A percentile compares a stretch with the other conserved stretches of the same genome.
phyloP scores from a whole-genome alignment of 2,329 filamentous ascomycete genomes.

The Huntiella abstrusa region DNA sequence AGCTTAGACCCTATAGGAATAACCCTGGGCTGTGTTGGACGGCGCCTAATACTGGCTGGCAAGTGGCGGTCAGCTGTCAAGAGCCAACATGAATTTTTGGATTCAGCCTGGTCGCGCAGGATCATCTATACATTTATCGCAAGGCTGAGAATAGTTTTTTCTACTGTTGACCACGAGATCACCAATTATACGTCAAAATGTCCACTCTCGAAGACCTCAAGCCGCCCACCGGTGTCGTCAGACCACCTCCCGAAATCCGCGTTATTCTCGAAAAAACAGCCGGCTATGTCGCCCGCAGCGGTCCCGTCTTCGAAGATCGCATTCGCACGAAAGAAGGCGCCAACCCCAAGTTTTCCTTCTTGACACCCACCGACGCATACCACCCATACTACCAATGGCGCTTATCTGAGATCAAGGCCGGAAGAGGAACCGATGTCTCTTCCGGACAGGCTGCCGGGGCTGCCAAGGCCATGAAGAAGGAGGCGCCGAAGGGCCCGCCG shows the following conservation, averaged over 20 bases:
- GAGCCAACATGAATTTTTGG: no score
- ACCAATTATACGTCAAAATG: constrained; percentile 15
- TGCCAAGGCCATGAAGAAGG: constrained; percentile 26
- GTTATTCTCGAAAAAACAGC: constrained; percentile 81
- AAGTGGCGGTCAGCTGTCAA: no score
- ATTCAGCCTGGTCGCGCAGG: no score
- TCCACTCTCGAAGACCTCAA: constrained; percentile 45
- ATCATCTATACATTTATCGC: not conserved
- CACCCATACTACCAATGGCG: constrained; percentile 82
- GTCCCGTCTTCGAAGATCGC: constrained; percentile 55
- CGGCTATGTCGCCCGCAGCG: constrained; percentile 62
- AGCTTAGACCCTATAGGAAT: no score
- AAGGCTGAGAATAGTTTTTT: not conserved
- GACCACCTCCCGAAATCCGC: constrained; percentile 80
- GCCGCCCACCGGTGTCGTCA: constrained; percentile 63
- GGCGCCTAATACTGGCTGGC: no score
- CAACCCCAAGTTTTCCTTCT: constrained; percentile 84
- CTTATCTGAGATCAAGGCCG: constrained; percentile 65
- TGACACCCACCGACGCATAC: constrained; percentile 65
- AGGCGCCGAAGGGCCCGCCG: constrained; percentile 61
- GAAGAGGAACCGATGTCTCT: constrained; percentile 60
- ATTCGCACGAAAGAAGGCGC: constrained; percentile 68
- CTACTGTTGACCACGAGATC: no score
- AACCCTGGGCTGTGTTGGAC: no score
- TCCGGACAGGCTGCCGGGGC: constrained; percentile 54